Conservation (phyloP, 768 basidiomycete species). For the Pleurotus djamor region DNA sequence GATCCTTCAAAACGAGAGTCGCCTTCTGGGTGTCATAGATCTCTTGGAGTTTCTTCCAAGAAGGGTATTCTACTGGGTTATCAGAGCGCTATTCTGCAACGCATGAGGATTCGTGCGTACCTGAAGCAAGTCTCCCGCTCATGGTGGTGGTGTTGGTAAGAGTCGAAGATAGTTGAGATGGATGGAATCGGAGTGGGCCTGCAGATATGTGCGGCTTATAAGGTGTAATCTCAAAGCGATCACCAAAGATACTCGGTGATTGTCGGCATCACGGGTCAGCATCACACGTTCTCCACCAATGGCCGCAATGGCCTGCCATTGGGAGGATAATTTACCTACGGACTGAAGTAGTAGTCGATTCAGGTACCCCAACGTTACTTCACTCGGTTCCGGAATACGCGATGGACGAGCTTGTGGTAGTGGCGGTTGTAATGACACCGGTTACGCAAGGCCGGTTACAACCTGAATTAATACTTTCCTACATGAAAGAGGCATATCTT, state of each 20-base stretch:
- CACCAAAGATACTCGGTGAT: conserved; percentile 1
- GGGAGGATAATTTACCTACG: too few relatives aligned
- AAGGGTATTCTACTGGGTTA: conserved; percentile 62
- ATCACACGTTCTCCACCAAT: conserved; percentile 4
- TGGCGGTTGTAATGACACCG: too few relatives aligned
- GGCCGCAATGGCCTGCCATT: background rate
- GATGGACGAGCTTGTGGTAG: too few relatives aligned
- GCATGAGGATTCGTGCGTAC: conserved; percentile 19
- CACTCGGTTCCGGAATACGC: too few relatives aligned
- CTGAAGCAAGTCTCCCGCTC: conserved; percentile 67
- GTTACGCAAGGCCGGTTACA: too few relatives aligned
- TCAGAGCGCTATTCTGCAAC: conserved; percentile 2
- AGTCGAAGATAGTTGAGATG: background rate
- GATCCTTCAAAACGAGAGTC: conserved; percentile 84
- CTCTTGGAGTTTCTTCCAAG: conserved; percentile 90
- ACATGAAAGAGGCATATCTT: too few relatives aligned
- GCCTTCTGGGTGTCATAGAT: conserved; percentile 73
- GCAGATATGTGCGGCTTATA: background rate
- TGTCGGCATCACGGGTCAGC: background rate
- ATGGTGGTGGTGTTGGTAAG: conserved; percentile 26
- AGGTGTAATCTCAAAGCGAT: background rate
- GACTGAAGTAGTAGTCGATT: too few relatives aligned
- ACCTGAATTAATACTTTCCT: too few relatives aligned
- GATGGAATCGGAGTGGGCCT: background rate
- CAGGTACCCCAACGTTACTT: too few relatives aligned